Evolutionary conservation across 1,139 yeast species (phyloP), one percentile per base, ranked within the genome.

Genomic region (Saccharomyces uvarum): DNA sequence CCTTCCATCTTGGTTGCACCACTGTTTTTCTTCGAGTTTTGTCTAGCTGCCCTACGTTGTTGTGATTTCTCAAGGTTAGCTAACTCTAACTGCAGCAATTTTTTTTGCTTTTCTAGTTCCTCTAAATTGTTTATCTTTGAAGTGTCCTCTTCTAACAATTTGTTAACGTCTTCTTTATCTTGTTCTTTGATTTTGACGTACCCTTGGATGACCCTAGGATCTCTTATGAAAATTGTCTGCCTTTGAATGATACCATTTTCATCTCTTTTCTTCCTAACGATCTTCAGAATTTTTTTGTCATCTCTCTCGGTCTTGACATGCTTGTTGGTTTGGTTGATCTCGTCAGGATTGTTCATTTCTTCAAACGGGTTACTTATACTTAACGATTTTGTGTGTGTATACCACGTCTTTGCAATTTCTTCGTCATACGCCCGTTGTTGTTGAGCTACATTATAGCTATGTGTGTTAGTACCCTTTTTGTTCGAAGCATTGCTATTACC

Each of bases 381-480:
- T 55, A 91, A 74, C 9, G 86, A 79, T 57, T 80, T 78, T 56
- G 86, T 81, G 67, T 93, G 99, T 5, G 86, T 82, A 64, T 86
- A 85, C 99, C 99, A 95, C 46, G 93, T 91, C 57, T 93, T 79
- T 46, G 81, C 78, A 56, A 93, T 86, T 68, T 93, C 99, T 57
- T 87, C 93, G 61, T 93, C 97, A 63, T 95, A 95, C 1, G 95
- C 83, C 67, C 86, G 86, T 67, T 93, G 98, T 69, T 91, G 98
- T 59, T 87, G 77, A 0, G 97, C 95, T 46, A 85, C 90, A 63
- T 84, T 84, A 62, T 85, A 85, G 54, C 86, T 81, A 67, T 85
- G 90, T 0, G 85, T 84, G 49, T 79, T 79, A n/a, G 65, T 56
- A 56, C 63, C 54, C 9, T 58, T 51, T 31, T 51, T 56, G 26